Percentiles rank a stretch among this genome's conserved stretches.
Conservation (phyloP, 1,284 basidiomycete genomes). For the Moesziomyces sp. region DNA sequence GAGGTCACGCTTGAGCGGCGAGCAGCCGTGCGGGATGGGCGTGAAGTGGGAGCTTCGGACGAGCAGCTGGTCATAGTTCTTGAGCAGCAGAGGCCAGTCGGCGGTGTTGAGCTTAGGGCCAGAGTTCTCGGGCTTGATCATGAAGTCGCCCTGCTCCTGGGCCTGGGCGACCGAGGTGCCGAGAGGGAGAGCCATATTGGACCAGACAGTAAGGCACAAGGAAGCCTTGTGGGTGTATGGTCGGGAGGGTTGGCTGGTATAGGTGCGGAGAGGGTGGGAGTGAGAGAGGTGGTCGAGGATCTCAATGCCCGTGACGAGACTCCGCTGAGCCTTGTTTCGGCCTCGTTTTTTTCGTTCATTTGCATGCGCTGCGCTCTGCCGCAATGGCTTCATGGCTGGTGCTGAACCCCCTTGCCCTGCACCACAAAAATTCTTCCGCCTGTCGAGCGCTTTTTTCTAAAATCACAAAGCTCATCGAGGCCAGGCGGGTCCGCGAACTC, state of each 20-base stretch:
- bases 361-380: constrained; percentile 5
- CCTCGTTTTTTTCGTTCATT: not conserved
- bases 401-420: not conserved
- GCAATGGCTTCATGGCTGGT: not conserved
- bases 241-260: not conserved
- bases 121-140: constrained; percentile 69
- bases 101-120: constrained; percentile 78
- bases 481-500: not conserved
- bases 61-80: constrained; percentile 85
- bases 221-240: not conserved
- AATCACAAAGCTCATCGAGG: not conserved
- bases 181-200: constrained; percentile 48
- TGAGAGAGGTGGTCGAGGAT: not conserved
- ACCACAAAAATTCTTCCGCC: not conserved
- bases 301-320: not conserved
- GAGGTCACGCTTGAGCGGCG: constrained; percentile 93
- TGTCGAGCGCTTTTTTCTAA: not conserved
- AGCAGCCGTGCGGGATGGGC: constrained; percentile 90
- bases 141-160: constrained; percentile 65
- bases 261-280: not conserved
- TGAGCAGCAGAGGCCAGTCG: constrained; percentile 95
- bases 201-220: not conserved
- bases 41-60: constrained; percentile 97
- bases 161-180: constrained; percentile 47
- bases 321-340: constrained; percentile 7